phyloP scores from a whole-genome alignment of 2,329 filamentous ascomycete species.

The Verticillium tricorpus region DNA sequence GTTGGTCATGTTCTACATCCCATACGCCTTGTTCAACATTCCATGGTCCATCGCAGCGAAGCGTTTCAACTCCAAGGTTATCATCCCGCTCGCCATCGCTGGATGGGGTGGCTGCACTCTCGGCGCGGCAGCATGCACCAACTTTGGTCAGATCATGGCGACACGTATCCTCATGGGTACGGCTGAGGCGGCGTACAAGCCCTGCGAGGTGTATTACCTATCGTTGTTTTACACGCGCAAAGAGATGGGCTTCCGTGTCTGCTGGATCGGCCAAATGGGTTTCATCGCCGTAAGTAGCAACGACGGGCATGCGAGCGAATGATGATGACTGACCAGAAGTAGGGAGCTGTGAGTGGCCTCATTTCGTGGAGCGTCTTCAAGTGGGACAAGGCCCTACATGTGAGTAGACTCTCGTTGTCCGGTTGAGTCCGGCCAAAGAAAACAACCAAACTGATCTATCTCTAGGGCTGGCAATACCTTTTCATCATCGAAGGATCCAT shows the following conservation, averaged over 20 bases:
- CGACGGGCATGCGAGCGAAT: too few relatives aligned
- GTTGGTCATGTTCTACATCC: slow-evolving; percentile 26
- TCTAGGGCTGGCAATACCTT: slow-evolving; percentile 20
- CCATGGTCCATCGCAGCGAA: slow-evolving; percentile 19
- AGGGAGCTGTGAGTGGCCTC: slow-evolving; percentile 17
- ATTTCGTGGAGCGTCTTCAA: slow-evolving; percentile 21
- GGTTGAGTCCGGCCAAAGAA: neutral
- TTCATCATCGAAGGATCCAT: slow-evolving; percentile 22
- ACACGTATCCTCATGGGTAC: slow-evolving; percentile 42
- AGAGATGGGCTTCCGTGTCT: slow-evolving; percentile 35
- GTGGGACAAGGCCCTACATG: slow-evolving; percentile 13
- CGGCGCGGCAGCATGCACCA: slow-evolving; percentile 25
- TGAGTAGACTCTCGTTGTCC: neutral
- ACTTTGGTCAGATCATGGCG: slow-evolving; percentile 42
- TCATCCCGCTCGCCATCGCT: slow-evolving; percentile 21
- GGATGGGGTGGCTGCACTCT: slow-evolving; percentile 20
- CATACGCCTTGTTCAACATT: slow-evolving; percentile 20
- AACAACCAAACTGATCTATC: neutral
- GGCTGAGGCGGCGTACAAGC: slow-evolving; percentile 51
- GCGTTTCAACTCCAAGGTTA: slow-evolving; percentile 18
- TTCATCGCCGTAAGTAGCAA: neutral
- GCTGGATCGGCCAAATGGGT: neutral
- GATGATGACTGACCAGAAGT: too few relatives aligned
- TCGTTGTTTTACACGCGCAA: slow-evolving; percentile 45
- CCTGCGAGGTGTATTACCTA: slow-evolving; percentile 48